phyloP scores from a whole-genome alignment of 106 monocot genomes.

The Apostasia shenzhenica region DNA sequence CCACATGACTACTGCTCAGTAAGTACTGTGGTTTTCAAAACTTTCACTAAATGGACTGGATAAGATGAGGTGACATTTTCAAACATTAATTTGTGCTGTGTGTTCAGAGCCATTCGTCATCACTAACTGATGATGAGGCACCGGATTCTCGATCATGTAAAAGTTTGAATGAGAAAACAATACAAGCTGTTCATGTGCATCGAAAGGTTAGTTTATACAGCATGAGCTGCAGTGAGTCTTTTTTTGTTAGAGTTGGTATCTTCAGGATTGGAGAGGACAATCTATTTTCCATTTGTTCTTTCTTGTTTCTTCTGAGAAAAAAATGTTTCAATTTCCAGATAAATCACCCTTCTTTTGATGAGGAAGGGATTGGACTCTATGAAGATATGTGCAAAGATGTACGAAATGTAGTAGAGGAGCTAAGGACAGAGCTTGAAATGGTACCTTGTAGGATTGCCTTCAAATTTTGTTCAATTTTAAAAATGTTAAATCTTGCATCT shows the following conservation, averaged over 20 bases:
- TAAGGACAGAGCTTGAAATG: slow-evolving; percentile 79
- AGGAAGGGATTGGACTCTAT: slow-evolving; percentile 38
- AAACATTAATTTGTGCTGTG: slow-evolving; percentile 2
- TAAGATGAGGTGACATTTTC: too few relatives aligned
- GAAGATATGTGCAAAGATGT: slow-evolving; percentile 82
- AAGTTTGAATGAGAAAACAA: slow-evolving; percentile 52
- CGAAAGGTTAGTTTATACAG: slow-evolving; percentile 32
- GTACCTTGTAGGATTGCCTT: slow-evolving; percentile 10
- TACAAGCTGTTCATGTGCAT: slow-evolving; percentile 39
- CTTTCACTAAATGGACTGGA: too few relatives aligned
- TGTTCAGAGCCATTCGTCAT: slow-evolving; percentile 72
- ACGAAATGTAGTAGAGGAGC: slow-evolving; percentile 62
- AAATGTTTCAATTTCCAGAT: slow-evolving; percentile 16
- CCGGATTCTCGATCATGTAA: slow-evolving; percentile 16
- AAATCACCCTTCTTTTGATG: slow-evolving; percentile 45
- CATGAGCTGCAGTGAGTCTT: neutral
- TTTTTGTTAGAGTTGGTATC: neutral
- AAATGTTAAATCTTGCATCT: neutral
- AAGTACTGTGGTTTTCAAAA: slow-evolving; percentile 6
- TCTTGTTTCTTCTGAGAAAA: neutral
- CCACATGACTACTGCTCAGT: slow-evolving; percentile 49
- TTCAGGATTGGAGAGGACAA: neutral
- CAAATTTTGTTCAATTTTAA: neutral
- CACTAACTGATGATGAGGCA: slow-evolving; percentile 77
- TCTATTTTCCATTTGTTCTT: neutral